These are phyloP conservation scores for Bjerkandera adusta DNA, from an alignment of 1,284 basidiomycete species.

Conservation along the genomic window DNA sequence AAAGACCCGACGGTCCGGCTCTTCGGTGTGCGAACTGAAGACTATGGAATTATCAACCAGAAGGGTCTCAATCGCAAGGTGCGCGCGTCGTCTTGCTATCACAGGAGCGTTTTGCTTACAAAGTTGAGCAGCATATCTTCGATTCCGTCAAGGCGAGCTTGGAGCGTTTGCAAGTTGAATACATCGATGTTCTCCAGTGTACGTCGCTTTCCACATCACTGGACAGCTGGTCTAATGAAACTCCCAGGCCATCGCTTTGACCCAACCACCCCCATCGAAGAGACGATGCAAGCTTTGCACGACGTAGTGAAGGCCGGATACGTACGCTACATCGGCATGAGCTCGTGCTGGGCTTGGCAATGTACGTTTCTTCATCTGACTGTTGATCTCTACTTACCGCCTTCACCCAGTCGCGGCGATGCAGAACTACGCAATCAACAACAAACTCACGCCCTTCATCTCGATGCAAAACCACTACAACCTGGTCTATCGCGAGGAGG, in stretches of 20 bases:
- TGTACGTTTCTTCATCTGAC: slow-evolving; percentile 23
- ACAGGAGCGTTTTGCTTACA: too few relatives aligned
- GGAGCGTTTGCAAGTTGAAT: slow-evolving; percentile 40
- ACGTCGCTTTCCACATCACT: slow-evolving; percentile 1
- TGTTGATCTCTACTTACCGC: background rate
- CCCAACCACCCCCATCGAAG: slow-evolving; percentile 28
- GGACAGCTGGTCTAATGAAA: background rate
- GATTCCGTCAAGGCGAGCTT: slow-evolving; percentile 41
- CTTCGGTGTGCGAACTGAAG: slow-evolving; percentile 14
- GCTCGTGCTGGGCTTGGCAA: slow-evolving; percentile 35
- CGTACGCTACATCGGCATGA: slow-evolving; percentile 41
- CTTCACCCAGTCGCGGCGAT: slow-evolving; percentile 31
- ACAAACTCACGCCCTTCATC: slow-evolving; percentile 63
- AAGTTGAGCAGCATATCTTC: slow-evolving; percentile 41
- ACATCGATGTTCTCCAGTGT: slow-evolving; percentile 43
- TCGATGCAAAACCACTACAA: slow-evolving; percentile 71
- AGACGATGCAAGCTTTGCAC: slow-evolving; percentile 25
- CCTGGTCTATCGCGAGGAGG: slow-evolving; percentile 62
- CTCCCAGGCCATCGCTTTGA: slow-evolving; percentile 29
- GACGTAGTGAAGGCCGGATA: slow-evolving; percentile 25
- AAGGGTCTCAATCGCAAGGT: slow-evolving; percentile 32
- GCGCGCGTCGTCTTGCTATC: background rate
- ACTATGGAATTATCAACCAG: slow-evolving; percentile 34
- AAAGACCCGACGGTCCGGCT: slow-evolving; percentile 2
- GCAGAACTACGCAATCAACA: slow-evolving; percentile 34